Evolutionary conservation across 148 eudicot genomes (phyloP), one percentile per base, ranked within the genome.

Genomic region (Nepenthes mirabilis): DNA sequence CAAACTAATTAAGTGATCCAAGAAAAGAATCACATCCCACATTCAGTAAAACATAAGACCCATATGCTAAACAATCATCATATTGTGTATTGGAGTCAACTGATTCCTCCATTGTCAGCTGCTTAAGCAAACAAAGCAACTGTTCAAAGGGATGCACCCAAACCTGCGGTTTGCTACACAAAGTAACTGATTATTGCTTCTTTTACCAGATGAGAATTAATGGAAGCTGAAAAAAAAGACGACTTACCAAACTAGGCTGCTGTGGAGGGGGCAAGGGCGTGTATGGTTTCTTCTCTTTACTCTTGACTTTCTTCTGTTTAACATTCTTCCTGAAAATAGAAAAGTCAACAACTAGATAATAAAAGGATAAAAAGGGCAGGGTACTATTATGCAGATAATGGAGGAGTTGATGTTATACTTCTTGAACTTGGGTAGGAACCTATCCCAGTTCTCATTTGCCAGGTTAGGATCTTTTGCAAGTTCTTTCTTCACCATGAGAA

Each of bases 251-350:
- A 37, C 96, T 83, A 77, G 95, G 95, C 64, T 69, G 95, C 52
- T 78, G 99, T 36, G 97, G 97, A 59, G 97, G 95, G 49, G 97
- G 99, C 76, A 93, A 89, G 1, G 99, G 99, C 11, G 99, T 89
- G 70, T 84, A 86, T 11, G 82, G 80, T 71, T 86, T 89, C 86
- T 86, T 89, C 73, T 84, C 90, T 78, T 82, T 89, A 34, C 85
- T 62, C 77, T 89, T 84, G 14, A 76, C 72, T 73, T 93, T 86
- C 89, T 86, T 93, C 58, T 93, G 83, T 79, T 89, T 76, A 60
- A 93, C 91, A 78, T 82, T 93, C 76, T 86, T 93, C 97, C 97
- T 89, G 86, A 60, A 72, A 56, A 51, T 54, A 47, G 23, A 33
- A 54, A 34, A 33, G 51, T 59, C n/a, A 3, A 68, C 34, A 9